phyloP scores from a whole-genome alignment of 139 green algal species.

The Zygnema cylindricum region DNA sequence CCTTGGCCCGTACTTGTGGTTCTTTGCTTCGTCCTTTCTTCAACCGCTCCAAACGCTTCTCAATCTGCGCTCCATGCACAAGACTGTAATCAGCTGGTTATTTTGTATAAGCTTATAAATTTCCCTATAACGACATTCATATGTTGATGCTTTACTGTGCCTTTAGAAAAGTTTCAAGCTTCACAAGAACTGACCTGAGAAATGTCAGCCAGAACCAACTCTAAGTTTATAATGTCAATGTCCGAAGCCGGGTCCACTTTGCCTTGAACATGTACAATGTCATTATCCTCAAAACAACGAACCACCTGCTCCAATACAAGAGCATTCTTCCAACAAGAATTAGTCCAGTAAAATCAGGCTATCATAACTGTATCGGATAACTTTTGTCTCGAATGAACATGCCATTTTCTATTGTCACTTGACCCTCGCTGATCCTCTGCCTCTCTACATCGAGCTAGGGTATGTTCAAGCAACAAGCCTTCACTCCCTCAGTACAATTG shows the following conservation, averaged over 20 bases:
- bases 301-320: slow-evolving; percentile 89
- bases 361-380: no score
- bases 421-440: no score
- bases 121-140: no score
- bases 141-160: no score
- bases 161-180: no score
- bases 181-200: slow-evolving; percentile 62
- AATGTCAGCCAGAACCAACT: slow-evolving; percentile 92
- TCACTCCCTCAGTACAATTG: no score
- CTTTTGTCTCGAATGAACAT: no score
- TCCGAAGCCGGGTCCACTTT: slow-evolving; percentile 70
- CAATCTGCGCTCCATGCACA: slow-evolving; percentile 72
- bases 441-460: no score
- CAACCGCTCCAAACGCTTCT: slow-evolving; percentile 85
- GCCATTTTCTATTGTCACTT: no score
- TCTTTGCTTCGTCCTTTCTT: slow-evolving; percentile 75
- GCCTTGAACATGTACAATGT: slow-evolving; percentile 93
- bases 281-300: slow-evolving; percentile 93
- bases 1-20: slow-evolving; percentile 46
- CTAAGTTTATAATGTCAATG: slow-evolving; percentile 89
- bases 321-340: neutral
- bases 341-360: neutral
- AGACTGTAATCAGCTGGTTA: no score
- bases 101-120: no score
- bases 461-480: no score